These are phyloP conservation scores for Cercospora zeae-maydis DNA, from an alignment of 2,329 filamentous ascomycete species.

Conservation along the genomic window DNA sequence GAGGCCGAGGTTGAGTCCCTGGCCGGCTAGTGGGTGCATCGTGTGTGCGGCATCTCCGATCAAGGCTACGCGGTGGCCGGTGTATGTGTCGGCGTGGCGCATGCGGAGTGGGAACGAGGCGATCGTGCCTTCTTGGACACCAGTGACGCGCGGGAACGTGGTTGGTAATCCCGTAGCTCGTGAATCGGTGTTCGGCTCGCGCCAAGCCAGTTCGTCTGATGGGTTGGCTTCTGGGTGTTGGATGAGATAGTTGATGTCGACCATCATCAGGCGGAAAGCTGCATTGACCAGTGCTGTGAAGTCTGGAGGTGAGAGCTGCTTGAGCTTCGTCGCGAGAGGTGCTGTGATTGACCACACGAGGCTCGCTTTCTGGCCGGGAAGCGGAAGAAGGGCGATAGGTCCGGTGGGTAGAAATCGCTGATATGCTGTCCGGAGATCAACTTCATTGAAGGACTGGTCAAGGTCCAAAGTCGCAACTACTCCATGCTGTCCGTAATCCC, in stretches of 20 bases:
- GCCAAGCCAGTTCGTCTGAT: conserved; percentile 81
- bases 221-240: conserved; percentile 46
- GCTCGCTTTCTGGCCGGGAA: conserved; percentile 78
- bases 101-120: conserved; percentile 89
- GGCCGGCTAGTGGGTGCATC: conserved; percentile 88
- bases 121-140: conserved; percentile 72
- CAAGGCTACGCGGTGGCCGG: conserved; percentile 82
- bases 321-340: conserved; percentile 71
- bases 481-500: conserved; percentile 89
- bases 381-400: conserved; percentile 83
- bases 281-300: conserved; percentile 89
- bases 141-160: conserved; percentile 55
- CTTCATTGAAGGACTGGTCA: conserved; percentile 32
- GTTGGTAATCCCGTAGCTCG: conserved; percentile 38
- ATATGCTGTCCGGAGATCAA: conserved; percentile 69
- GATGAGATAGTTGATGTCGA: conserved; percentile 82
- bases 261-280: conserved; percentile 75
- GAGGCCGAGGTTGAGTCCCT: conserved; percentile 90
- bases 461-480: conserved; percentile 85
- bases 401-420: conserved; percentile 93
- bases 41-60: conserved; percentile 95
- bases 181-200: conserved; percentile 65
- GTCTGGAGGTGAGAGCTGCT: conserved; percentile 66
- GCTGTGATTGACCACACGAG: conserved; percentile 95
- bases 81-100: conserved; percentile 91